Conservation (phyloP, 345 rosid genomes). For the Leavenworthia alabamica region DNA sequence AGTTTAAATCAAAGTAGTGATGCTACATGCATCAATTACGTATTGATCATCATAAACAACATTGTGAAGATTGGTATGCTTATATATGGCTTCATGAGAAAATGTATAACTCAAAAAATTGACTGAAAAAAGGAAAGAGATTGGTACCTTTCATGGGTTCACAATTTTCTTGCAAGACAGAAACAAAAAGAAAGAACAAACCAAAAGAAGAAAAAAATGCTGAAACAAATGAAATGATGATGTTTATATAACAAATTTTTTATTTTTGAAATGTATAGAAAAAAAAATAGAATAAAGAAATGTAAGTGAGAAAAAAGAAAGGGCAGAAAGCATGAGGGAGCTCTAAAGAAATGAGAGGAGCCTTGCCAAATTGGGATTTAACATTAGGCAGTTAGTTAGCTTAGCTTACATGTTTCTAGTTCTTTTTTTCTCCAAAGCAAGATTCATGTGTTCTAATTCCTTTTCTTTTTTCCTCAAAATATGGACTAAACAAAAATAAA, state of each 20-base stretch:
- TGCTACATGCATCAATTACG: not conserved
- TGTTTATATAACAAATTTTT: conserved; percentile 14
- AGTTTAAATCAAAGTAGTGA: not conserved
- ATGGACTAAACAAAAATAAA: not conserved
- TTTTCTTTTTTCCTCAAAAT: not conserved
- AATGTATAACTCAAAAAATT: not conserved
- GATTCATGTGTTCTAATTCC: conserved; percentile 29
- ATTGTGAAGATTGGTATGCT: not conserved
- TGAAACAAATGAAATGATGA: conserved; percentile 6
- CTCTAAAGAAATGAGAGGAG: conserved; percentile 23
- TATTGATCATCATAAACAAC: not conserved
- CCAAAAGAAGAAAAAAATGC: conserved; percentile 10
- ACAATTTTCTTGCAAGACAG: conserved; percentile 1
- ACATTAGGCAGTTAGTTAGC: conserved; percentile 27
- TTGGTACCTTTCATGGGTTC: conserved; percentile 29
- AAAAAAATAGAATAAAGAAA: not conserved
- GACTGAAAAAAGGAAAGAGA: not conserved
- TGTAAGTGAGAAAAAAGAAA: not conserved
- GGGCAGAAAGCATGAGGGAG: conserved; percentile 29
- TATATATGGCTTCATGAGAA: not conserved
- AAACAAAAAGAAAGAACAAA: not conserved
- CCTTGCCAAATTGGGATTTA: conserved; percentile 25
- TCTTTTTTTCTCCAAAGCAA: conserved; percentile 20
- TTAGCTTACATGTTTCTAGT: conserved; percentile 28
- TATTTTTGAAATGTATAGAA: not conserved